Base-by-base conservation (phyloP, 495 filamentous ascomycete species). In the Neurospora discreta region DNA sequence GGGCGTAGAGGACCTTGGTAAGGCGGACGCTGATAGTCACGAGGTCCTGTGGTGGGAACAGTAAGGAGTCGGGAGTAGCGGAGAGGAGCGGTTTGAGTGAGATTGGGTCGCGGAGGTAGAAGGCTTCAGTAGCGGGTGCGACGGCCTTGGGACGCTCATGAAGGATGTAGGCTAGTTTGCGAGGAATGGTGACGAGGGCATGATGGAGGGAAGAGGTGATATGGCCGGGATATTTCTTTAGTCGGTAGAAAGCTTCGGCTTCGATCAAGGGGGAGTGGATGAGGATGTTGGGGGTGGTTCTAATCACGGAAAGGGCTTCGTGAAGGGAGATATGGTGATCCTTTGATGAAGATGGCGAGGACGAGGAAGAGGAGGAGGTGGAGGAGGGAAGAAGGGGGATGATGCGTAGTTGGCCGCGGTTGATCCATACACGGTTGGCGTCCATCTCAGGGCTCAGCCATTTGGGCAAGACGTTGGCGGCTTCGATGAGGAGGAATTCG, bases 381-480 rank as follows among this genome's bases (percentile, higher is more conserved):
- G 60, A 75, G 46, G 74, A 72, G 20, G 73, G 70, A 11, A 71
- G 70, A 11, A 81, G 70, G 3, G 94, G 93, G 70, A 97, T 90
- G 75, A 97, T 87, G 42, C 86, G 82, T 16, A 98, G 87, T 33
- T 89, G 85, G 71, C 90, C 91, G 73, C 88, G 81, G 77, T 96
- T 87, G 30, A 94, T 87, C 93, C 92, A 97, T 46, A 92, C 92
- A 68, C 95, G 85, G 80, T 97, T 91, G 73, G 90, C 87, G 70
- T 95, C 93, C 15, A 95, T 89, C 72, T 98, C 95, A 0, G 96
- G 96, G 74, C 92, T 97, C 70, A 99, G 81, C 95, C 95, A 98
- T 43, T 86, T 88, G 16, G 96, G 95, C 1, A 98, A 83, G 16
- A 89, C 89, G 67, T 92, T 94, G 20, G 96, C 95, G 40, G 95